phyloP scores from a whole-genome alignment of 495 filamentous ascomycete species.

The Podospora australis region DNA sequence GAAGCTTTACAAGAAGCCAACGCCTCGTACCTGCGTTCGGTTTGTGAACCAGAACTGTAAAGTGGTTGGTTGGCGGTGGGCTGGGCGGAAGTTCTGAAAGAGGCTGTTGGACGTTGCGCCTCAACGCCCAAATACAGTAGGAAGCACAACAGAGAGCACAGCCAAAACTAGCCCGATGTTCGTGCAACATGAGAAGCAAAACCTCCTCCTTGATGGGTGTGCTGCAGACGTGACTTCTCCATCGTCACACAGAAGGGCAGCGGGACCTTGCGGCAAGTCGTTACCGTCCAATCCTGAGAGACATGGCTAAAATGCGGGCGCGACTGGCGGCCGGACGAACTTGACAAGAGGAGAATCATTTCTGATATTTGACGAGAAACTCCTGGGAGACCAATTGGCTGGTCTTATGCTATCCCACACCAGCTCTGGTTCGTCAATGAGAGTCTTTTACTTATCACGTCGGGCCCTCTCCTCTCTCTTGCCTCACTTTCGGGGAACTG shows the following conservation, averaged over 20 bases:
- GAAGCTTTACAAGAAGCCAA: conserved; percentile 1
- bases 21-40: conserved; percentile 19
- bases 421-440: conserved; percentile 7
- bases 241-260: not conserved
- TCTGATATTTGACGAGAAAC: not conserved
- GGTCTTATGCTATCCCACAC: too few species aligned
- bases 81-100: too few species aligned
- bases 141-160: too few species aligned
- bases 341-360: not conserved
- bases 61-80: not conserved
- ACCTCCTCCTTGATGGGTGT: too few species aligned
- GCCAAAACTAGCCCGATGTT: too few species aligned
- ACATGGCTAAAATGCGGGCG: not conserved
- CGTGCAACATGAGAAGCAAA: too few species aligned
- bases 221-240: not conserved
- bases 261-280: conserved; percentile 5
- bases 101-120: too few species aligned
- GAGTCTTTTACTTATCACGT: not conserved
- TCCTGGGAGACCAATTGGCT: conserved; percentile 3
- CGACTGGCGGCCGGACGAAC: conserved; percentile 9
- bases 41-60: not conserved
- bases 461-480: not conserved
- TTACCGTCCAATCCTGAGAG: not conserved
- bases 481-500: not conserved
- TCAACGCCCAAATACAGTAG: too few species aligned